Percentiles rank a stretch among this genome's conserved stretches.
phyloP scores from a whole-genome alignment of 306 rosid species.

The Cyamopsis tetragonoloba region DNA sequence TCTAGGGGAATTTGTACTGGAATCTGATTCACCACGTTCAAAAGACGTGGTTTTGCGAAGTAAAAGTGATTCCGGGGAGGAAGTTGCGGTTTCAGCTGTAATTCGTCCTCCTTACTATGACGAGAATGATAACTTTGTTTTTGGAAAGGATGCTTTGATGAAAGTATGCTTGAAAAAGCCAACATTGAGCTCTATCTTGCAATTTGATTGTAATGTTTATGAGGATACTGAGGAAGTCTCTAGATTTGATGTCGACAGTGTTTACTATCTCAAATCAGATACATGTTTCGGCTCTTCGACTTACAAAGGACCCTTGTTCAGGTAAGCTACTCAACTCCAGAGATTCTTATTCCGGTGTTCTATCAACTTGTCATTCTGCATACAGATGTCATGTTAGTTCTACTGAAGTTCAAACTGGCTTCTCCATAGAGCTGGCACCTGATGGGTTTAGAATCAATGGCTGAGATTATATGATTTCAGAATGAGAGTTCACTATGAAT shows the following conservation, averaged over 20 bases:
- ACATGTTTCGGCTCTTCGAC: slow-evolving; percentile 20
- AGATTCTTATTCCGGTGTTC: not conserved
- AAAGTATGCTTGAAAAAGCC: slow-evolving; percentile 78
- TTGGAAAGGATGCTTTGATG: slow-evolving; percentile 57
- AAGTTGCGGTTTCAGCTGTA: slow-evolving; percentile 66
- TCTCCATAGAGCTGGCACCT: too few relatives aligned
- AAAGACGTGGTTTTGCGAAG: slow-evolving; percentile 66
- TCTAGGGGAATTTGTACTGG: slow-evolving; percentile 57
- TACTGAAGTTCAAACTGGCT: too few relatives aligned
- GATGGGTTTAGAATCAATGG: too few relatives aligned
- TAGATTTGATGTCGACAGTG: slow-evolving; percentile 38
- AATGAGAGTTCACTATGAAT: too few relatives aligned
- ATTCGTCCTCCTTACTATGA: slow-evolving; percentile 42
- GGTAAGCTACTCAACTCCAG: slow-evolving; percentile 25
- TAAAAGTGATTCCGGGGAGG: slow-evolving; percentile 61
- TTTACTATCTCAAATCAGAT: slow-evolving; percentile 46
- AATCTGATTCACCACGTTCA: slow-evolving; percentile 46
- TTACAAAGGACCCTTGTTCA: slow-evolving; percentile 41
- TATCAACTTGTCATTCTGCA: not conserved
- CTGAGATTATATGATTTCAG: too few relatives aligned
- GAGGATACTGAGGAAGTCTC: slow-evolving; percentile 33
- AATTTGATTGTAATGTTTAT: slow-evolving; percentile 58
- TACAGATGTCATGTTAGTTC: not conserved
- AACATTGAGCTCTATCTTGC: slow-evolving; percentile 53
- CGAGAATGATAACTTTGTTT: slow-evolving; percentile 16